Evolutionary conservation across 768 basidiomycete species (phyloP), one percentile per base, ranked within the genome.

Genomic region (Grammothele lineata): DNA sequence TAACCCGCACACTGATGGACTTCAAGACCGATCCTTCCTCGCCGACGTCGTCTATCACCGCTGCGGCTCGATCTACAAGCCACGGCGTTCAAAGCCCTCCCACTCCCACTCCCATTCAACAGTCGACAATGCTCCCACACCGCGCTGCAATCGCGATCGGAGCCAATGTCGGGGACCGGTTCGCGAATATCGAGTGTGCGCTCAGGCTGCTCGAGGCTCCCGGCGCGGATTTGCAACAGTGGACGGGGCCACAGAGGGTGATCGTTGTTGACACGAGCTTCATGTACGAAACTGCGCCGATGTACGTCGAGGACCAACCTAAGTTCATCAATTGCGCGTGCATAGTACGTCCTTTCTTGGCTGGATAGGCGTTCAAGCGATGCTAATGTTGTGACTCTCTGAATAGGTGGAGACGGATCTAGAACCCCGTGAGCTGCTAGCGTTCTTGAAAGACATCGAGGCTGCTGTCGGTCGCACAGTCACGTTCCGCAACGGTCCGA

Each of bases 301-400:
- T 99, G 96, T 98, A 99, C 62, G 86, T 95, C 35, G 79, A 79
- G 10, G 85, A 96, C 47, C 96, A 99, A 62, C 87, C 85, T 11
- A 69, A 73, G 27, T 98, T 97, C 66, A 76, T 87, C 49, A 99
- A 97, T 59, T 87, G 89, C 54, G 90, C 89, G n/a, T 87, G 92
- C 51, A 70, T 92, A 66, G 94, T 95, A 51, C 47, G 88, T 73
- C 33, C 41, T 30, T 14, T 30, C 27, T 7, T n/a, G n/a, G n/a
- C n/a, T n/a, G n/a, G n/a, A n/a, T n/a, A n/a, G n/a, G n/a, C n/a
- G n/a, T n/a, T 14, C 27, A 30, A 30, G 27, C 27, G 14, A 30
- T 30, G 14, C 27, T 14, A 14, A 30, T 7, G 8, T 7, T 30
- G 27, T 30, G 8, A 30, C 27, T 32, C 44, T n/a, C n/a, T n/a